Evolutionary conservation across 202 grass and related monocot species (phyloP).

Genomic region (Musa balbisiana): DNA sequence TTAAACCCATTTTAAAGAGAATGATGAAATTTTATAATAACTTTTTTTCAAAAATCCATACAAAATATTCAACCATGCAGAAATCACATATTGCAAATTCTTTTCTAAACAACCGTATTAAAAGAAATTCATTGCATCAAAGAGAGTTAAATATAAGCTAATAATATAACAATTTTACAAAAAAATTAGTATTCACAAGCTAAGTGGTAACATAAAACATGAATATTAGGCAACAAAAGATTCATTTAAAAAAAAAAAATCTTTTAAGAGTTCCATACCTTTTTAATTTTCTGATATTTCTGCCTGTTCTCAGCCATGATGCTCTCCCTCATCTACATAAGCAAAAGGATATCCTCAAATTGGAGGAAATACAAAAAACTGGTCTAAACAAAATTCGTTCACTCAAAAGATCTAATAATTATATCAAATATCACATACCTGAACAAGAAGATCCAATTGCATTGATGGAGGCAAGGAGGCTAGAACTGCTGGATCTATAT

Average conservation of each 20-base stretch:
- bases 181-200: background rate
- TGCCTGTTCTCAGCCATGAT: constrained; percentile 99
- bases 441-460: constrained; percentile 98
- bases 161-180: background rate
- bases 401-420: constrained; percentile 24
- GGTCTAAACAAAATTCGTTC: constrained; percentile 14
- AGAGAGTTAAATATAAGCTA: no score
- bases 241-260: background rate
- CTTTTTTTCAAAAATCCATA: no score
- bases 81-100: no score
- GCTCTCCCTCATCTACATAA: constrained; percentile 81
- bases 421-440: constrained; percentile 34
- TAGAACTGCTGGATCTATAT: constrained; percentile 86
- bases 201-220: background rate
- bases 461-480: constrained; percentile 95
- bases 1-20: no score
- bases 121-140: no score
- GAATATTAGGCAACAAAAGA: background rate
- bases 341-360: constrained; percentile 19
- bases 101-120: no score
- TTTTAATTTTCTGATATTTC: constrained; percentile 94
- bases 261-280: constrained; percentile 31
- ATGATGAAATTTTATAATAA: no score
- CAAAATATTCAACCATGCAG: no score
- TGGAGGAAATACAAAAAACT: constrained; percentile 6